A percentile compares a stretch with the other conserved stretches of the same genome.
Evolutionary conservation across 2,329 filamentous ascomycete species (phyloP).

Genomic region (Fusarium nygamai): DNA sequence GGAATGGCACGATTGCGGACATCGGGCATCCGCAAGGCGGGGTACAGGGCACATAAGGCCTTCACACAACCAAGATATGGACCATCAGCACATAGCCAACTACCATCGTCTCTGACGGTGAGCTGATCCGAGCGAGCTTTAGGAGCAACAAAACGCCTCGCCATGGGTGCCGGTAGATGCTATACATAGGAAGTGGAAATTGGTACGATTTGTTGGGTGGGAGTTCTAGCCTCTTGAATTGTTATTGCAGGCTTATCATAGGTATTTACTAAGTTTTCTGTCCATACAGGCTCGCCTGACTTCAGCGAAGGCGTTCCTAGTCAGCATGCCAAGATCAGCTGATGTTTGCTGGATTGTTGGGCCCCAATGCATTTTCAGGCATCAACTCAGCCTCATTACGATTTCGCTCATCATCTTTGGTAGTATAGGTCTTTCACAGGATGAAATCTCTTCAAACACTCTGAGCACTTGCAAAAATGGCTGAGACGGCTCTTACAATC

Average conservation of each 20-base stretch:
- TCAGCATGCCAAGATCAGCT: background rate
- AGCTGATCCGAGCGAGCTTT: too few relatives aligned
- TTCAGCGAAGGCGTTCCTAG: background rate
- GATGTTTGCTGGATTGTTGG: background rate
- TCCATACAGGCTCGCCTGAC: background rate
- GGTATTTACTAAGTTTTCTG: accelerated
- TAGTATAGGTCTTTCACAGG: background rate
- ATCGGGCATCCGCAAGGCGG: too few relatives aligned
- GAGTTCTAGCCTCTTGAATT: too few relatives aligned
- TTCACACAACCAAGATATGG: too few relatives aligned
- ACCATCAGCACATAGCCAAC: too few relatives aligned
- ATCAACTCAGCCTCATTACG: background rate
- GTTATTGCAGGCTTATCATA: background rate
- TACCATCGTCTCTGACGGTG: too few relatives aligned
- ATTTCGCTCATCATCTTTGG: background rate
- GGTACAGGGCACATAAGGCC: too few relatives aligned
- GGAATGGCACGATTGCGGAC: too few relatives aligned
- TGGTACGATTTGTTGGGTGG: too few relatives aligned
- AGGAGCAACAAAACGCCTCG: too few relatives aligned
- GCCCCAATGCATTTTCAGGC: background rate
- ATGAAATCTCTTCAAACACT: background rate
- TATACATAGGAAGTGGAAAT: too few relatives aligned
- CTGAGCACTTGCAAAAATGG: background rate
- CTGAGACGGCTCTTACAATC: background rate
- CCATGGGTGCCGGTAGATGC: too few relatives aligned